These are phyloP conservation scores for Kluyveromyces siamensis DNA, from an alignment of 805 yeast genomes.

Conservation along the genomic window DNA sequence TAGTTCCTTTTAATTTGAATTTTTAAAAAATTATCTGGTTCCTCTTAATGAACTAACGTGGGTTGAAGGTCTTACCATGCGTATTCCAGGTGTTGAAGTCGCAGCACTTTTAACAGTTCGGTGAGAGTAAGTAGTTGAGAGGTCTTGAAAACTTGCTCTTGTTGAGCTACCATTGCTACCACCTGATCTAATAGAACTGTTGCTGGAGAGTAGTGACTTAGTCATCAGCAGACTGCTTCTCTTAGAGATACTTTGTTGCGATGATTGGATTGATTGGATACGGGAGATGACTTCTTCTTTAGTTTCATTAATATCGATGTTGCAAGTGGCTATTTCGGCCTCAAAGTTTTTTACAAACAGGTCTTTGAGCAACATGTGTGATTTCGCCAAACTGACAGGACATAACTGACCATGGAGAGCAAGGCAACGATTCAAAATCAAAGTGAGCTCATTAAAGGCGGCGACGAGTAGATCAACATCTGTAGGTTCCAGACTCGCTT, in stretches of 20 bases:
- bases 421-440: slow-evolving; percentile 57
- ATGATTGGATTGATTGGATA: slow-evolving; percentile 2
- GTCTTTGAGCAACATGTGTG: slow-evolving; percentile 59
- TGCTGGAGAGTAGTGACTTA: slow-evolving; percentile 4
- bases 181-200: slow-evolving; percentile 4
- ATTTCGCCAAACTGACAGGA: slow-evolving; percentile 43
- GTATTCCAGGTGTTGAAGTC: not conserved
- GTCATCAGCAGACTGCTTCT: slow-evolving; percentile 1
- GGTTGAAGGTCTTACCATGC: not conserved
- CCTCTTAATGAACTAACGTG: slow-evolving; percentile 1
- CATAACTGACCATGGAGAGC: slow-evolving; percentile 59
- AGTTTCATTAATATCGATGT: slow-evolving; percentile 21
- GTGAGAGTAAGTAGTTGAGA: not conserved
- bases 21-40: not conserved
- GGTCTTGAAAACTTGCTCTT: slow-evolving; percentile 1
- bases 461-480: slow-evolving; percentile 24
- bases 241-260: slow-evolving; percentile 3
- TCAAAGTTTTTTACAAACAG: slow-evolving; percentile 60
- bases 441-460: slow-evolving; percentile 61
- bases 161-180: slow-evolving; percentile 4
- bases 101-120: not conserved
- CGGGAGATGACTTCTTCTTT: slow-evolving; percentile 4
- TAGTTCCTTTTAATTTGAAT: too few relatives aligned
- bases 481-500: slow-evolving; percentile 18
- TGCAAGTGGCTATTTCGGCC: slow-evolving; percentile 43